These are phyloP conservation scores for Suillus luteus DNA, from an alignment of 768 basidiomycete species.

Conservation along the genomic window DNA sequence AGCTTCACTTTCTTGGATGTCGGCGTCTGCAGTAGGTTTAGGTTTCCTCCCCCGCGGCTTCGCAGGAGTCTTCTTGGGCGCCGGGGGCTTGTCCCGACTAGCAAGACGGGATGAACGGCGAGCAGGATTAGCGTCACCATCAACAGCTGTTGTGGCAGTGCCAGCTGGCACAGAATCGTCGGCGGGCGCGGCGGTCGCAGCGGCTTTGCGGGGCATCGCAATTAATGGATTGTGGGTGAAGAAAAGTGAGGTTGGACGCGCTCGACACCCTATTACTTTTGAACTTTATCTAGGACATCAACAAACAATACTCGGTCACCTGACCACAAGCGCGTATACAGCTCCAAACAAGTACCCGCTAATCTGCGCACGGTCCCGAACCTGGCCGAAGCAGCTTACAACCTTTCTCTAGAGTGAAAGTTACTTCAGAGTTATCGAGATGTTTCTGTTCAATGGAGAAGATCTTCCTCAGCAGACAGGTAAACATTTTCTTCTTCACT, in stretches of 20 bases:
- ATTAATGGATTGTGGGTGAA: conserved; percentile 15
- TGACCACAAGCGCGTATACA: conserved; percentile 35
- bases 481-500: neutral
- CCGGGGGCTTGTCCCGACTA: conserved; percentile 59
- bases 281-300: conserved; percentile 39
- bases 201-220: conserved; percentile 73
- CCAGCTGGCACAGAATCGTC: conserved; percentile 18
- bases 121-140: conserved; percentile 42
- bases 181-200: conserved; percentile 43
- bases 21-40: conserved; percentile 33
- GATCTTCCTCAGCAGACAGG: neutral
- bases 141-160: conserved; percentile 22
- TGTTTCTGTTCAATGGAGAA: neutral
- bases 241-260: conserved; percentile 31
- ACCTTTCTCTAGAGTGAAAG: neutral
- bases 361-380: conserved; percentile 23
- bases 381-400: neutral
- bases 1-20: conserved; percentile 47
- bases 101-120: conserved; percentile 79
- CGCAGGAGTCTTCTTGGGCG: conserved; percentile 58
- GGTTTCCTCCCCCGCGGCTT: conserved; percentile 59
- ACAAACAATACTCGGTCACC: conserved; percentile 39
- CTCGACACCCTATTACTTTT: conserved; percentile 27
- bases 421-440: neutral
- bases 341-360: conserved; percentile 23